Evolutionary conservation across 1,284 basidiomycete genomes (phyloP), one percentile per base, ranked within the genome.

Genomic region (Meripilus lineatus): DNA sequence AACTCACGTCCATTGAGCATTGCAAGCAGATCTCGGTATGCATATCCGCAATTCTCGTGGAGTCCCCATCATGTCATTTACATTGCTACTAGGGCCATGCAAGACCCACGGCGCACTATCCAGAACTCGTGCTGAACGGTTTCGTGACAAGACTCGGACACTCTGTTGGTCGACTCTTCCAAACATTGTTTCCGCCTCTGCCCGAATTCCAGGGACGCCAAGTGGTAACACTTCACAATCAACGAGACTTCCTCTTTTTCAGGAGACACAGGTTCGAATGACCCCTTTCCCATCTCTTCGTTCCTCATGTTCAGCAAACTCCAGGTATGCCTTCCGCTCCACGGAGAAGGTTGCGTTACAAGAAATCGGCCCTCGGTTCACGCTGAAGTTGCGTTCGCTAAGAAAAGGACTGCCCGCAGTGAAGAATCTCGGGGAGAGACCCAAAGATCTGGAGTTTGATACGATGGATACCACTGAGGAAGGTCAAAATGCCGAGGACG

Each of bases 211-310:
- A 95, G 64, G 96, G 96, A 15, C 77, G 96, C 33, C 96, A 99
- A 66, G 94, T 98, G 13, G 93, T 98, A 3, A 97, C 95, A 1
- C 74, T 98, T 22, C 96, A 99, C 65, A 98, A 98, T 59, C 94
- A 98, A 64, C 81, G 96, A 44, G 96, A 99, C 68, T 99, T 98
- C 65, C 69, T 99, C 47, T 99, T 99, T 71, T 97, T 99, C 74
- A 74, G 96, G 47, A 74, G 96, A 51, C 94, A 98, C 69, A 76
- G 90, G 86, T 90, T 45, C 43, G 55, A 41, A 36, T 54, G 46
- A 11, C 14, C 25, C 23, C 40, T 48, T 28, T 14, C 20, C 33
- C 42, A 3, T 23, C 35, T 10, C 14, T 6, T 32, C 33, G 6
- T 21, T n/a, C 5, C 15, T 30, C 37, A 23, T 33, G n/a, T 18